Conservation (phyloP, 805 yeast species). For the Nakazawaea sp. region DNA sequence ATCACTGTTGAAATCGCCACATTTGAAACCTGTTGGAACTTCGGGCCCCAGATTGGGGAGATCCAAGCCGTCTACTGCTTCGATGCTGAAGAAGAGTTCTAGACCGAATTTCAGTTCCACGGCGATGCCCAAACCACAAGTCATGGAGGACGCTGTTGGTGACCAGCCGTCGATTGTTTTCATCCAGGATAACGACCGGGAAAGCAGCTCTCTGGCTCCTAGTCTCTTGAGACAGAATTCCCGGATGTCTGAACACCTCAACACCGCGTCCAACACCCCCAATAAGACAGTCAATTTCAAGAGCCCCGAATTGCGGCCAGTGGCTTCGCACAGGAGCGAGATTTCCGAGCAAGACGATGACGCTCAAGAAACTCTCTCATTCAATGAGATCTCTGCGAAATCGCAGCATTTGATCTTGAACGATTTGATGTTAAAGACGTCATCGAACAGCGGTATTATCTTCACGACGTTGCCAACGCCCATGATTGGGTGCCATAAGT, state of each 20-base stretch:
- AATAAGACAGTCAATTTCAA: background rate
- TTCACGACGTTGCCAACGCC: constrained; percentile 93
- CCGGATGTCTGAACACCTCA: constrained; percentile 12
- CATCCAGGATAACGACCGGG: constrained; percentile 37
- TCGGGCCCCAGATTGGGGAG: background rate
- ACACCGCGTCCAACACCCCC: constrained; percentile 8
- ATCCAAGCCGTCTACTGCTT: background rate
- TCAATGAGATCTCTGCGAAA: constrained; percentile 84
- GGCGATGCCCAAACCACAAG: constrained; percentile 61
- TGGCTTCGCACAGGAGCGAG: background rate
- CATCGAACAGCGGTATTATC: constrained; percentile 62
- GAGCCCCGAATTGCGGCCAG: constrained; percentile 8
- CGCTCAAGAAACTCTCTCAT: constrained; percentile 28
- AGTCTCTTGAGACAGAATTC: constrained; percentile 12
- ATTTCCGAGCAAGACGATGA: background rate
- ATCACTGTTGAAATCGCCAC: background rate
- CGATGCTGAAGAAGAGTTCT: constrained; percentile 18
- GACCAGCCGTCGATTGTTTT: constrained; percentile 59
- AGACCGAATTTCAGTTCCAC: constrained; percentile 67
- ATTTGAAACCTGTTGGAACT: too few relatives aligned
- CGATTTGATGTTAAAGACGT: constrained; percentile 68
- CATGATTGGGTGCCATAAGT: constrained; percentile 69
- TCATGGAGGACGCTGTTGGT: constrained; percentile 63
- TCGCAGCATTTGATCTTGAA: constrained; percentile 88
- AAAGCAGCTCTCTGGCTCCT: constrained; percentile 11